Base-by-base conservation (phyloP, 1,284 basidiomycete species). In the Lignosus rhinocerotis region DNA sequence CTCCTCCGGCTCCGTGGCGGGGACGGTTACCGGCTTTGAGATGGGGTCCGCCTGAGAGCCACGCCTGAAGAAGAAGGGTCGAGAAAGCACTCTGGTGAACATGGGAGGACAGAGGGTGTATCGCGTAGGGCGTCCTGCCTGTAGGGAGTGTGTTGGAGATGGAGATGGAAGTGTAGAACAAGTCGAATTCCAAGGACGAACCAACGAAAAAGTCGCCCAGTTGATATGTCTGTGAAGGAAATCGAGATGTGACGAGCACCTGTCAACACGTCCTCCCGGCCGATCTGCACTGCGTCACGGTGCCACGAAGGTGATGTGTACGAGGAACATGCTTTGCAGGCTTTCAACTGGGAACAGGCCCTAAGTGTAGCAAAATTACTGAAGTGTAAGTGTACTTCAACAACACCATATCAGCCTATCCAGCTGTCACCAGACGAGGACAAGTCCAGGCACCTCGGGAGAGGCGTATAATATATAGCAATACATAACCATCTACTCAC, bases 31-130 rank as follows among this genome's bases (percentile, higher is more conserved):
- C 17, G 55, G 45, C 30, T 34, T 30, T 8, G 41, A 32, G 16
- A 14, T 33, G 42, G 47, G 25, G 45, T 63, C 62, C 6, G 39
- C 38, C 17, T 55, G 56, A 39, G 54, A 50, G 19, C 51, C 51
- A 8, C 63, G 60, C 41, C 46, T 55, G 25, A 60, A 55, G 49
- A 64, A 56, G 33, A 64, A 52, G 5, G 48, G 52, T 11, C 63
- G 60, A 9, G 58, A 58, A 32, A 64, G 39, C 10, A 56, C 60
- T 38, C 60, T 60, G 42, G 36, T 56, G 34, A 64, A 58, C 63
- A 64, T 64, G 47, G 34, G 47, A 21, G 14, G 49, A 32, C 30
- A 25, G 38, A 44, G 48, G 50, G 49, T 53, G 63, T 62, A 30
- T 61, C 63, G 62, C 62, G 31, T 46, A 31, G n/a, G 32, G 21